A percentile compares a stretch with the other conserved stretches of the same genome.
These are phyloP conservation scores for Tinospora cordifolia DNA, from an alignment of 164 flowering plant genomes.

Conservation along the genomic window DNA sequence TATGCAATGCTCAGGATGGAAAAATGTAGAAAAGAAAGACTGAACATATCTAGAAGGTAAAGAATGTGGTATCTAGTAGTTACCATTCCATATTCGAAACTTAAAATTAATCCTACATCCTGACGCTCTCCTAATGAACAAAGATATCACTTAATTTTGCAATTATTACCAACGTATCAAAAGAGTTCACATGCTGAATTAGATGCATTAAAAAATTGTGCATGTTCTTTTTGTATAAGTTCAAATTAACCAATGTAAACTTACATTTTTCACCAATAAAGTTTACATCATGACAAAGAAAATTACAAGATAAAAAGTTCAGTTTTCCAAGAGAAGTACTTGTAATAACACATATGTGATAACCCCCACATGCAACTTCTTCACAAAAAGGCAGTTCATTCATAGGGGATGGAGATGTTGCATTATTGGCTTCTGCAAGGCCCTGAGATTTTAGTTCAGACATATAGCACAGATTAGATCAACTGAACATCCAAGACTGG, in stretches of 20 bases:
- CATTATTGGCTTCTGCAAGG: constrained; percentile 33
- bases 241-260: neutral
- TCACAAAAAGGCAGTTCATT: constrained; percentile 47
- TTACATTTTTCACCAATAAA: constrained; percentile 1
- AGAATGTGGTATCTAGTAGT: neutral
- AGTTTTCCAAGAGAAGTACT: constrained; percentile 26
- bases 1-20: neutral
- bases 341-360: constrained; percentile 87
- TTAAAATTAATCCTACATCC: neutral
- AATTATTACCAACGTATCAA: neutral
- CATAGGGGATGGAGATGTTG: constrained; percentile 42
- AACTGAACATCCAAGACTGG: constrained; percentile 11
- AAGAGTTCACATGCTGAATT: neutral
- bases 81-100: neutral
- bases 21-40: no score
- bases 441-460: constrained; percentile 32
- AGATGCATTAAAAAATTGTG: neutral
- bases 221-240: neutral
- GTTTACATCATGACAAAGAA: neutral
- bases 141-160: neutral
- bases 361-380: constrained; percentile 91
- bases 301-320: neutral
- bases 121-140: neutral
- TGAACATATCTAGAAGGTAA: neutral
- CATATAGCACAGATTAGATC: constrained; percentile 3